A percentile compares a stretch with the other conserved stretches of the same genome.
Evolutionary conservation across 768 basidiomycete species (phyloP).

Genomic region (Boletus rufocinnamomeus): DNA sequence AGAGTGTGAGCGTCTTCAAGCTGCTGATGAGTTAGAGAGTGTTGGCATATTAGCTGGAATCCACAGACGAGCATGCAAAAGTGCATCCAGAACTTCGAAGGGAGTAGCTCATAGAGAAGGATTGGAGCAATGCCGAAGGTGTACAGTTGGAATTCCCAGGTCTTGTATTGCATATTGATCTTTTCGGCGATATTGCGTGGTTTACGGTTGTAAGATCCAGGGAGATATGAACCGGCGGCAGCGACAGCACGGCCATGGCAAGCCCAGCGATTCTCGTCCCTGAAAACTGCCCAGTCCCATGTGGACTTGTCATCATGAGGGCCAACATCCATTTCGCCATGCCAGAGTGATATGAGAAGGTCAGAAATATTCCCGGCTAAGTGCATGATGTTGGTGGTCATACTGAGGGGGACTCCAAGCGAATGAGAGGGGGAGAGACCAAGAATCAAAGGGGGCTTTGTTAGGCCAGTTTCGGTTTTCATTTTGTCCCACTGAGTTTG

Average conservation of each 20-base stretch:
- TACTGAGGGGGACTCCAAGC: background rate
- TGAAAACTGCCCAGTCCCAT: background rate
- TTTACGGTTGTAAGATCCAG: slow-evolving; percentile 16
- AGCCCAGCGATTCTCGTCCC: no score
- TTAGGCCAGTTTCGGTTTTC: background rate
- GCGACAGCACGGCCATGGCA: no score
- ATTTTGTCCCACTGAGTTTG: background rate
- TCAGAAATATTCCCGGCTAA: background rate
- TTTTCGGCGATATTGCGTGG: slow-evolving; percentile 30
- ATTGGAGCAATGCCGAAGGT: slow-evolving; percentile 22
- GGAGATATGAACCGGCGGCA: background rate
- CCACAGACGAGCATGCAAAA: slow-evolving; percentile 14
- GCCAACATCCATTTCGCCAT: background rate
- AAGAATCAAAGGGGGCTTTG: background rate
- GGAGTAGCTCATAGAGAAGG: slow-evolving; percentile 20
- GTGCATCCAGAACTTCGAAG: slow-evolving; percentile 16
- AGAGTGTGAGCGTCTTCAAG: no score
- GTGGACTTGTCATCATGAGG: background rate
- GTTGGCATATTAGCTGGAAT: no score
- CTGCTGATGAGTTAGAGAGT: no score
- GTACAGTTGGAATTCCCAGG: slow-evolving; percentile 27
- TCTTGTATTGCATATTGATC: slow-evolving; percentile 33
- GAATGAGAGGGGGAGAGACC: background rate
- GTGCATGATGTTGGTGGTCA: background rate
- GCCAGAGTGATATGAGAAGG: background rate